A percentile compares a stretch with the other conserved stretches of the same genome.
These are phyloP conservation scores for Endocarpon pusillum DNA, from an alignment of 495 filamentous ascomycete species.

Conservation along the genomic window DNA sequence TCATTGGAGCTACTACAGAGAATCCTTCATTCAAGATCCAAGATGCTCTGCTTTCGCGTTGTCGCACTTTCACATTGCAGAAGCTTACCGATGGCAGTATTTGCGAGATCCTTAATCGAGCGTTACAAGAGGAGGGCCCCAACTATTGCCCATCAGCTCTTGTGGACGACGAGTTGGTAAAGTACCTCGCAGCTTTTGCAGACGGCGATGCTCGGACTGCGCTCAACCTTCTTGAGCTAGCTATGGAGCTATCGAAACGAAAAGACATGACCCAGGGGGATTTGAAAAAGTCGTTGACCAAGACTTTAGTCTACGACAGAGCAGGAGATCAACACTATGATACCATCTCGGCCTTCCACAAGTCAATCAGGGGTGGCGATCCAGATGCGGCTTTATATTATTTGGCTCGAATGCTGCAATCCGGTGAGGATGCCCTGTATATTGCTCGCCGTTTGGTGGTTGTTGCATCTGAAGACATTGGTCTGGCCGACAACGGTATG, in stretches of 20 bases:
- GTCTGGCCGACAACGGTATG: conserved; percentile 76
- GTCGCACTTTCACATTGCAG: conserved; percentile 72
- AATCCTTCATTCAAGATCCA: conserved; percentile 94
- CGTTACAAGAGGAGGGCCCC: conserved; percentile 43
- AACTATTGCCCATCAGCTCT: conserved; percentile 38
- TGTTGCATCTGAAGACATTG: conserved; percentile 81
- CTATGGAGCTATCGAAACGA: conserved; percentile 44
- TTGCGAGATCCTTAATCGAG: conserved; percentile 52
- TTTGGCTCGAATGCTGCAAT: conserved; percentile 87
- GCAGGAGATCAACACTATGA: conserved; percentile 91
- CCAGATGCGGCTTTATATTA: conserved; percentile 85
- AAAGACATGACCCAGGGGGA: conserved; percentile 38
- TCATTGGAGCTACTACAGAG: conserved; percentile 93
- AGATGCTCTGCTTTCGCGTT: conserved; percentile 71
- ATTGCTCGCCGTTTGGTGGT: conserved; percentile 85
- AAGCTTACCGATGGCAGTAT: conserved; percentile 58
- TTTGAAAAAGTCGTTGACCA: conserved; percentile 66
- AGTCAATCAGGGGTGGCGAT: conserved; percentile 75
- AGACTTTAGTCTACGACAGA: conserved; percentile 86
- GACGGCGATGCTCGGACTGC: conserved; percentile 88
- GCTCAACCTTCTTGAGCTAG: conserved; percentile 80
- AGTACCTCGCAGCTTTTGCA: conserved; percentile 67
- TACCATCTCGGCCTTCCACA: conserved; percentile 92
- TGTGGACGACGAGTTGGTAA: conserved; percentile 59
- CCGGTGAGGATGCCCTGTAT: conserved; percentile 84